phyloP scores from a whole-genome alignment of 306 rosid species.

The Cicer yamashitae region DNA sequence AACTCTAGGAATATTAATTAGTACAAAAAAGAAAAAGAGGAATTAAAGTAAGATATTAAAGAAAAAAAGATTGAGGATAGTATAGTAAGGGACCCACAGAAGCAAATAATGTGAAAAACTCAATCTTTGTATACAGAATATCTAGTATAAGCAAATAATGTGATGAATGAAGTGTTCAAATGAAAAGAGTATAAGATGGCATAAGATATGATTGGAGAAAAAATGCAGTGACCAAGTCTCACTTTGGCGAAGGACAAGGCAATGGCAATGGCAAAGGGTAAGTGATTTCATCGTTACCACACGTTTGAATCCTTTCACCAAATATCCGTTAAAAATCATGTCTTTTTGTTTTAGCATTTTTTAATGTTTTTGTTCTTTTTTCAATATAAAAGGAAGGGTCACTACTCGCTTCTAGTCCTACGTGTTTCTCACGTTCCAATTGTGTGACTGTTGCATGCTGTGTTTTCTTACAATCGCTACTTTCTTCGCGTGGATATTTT shows the following conservation, averaged over 20 bases:
- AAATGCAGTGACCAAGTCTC: slow-evolving; percentile 52
- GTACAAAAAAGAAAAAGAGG: neutral
- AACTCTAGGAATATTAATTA: neutral
- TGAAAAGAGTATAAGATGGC: slow-evolving; percentile 43
- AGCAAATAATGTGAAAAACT: neutral
- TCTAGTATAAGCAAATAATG: neutral
- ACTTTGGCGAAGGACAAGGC: slow-evolving; percentile 38
- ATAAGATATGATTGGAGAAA: slow-evolving; percentile 34
- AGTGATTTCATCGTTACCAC: slow-evolving; percentile 52
- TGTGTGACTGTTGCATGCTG: neutral
- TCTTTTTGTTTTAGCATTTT: slow-evolving; percentile 16
- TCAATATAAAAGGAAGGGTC: no score
- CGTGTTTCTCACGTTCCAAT: slow-evolving; percentile 15
- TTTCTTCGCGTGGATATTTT: neutral
- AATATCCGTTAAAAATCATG: slow-evolving; percentile 49
- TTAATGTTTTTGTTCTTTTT: no score
- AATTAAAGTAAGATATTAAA: neutral
- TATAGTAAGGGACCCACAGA: neutral
- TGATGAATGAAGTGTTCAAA: slow-evolving; percentile 4
- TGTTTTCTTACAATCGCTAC: neutral
- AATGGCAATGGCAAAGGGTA: slow-evolving; percentile 35
- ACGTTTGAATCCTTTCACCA: slow-evolving; percentile 47
- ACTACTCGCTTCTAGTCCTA: neutral
- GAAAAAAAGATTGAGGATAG: neutral
- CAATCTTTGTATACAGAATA: slow-evolving; percentile 13